phyloP scores from a whole-genome alignment of 2,329 filamentous ascomycete species.

The Monosporascus ibericus region DNA sequence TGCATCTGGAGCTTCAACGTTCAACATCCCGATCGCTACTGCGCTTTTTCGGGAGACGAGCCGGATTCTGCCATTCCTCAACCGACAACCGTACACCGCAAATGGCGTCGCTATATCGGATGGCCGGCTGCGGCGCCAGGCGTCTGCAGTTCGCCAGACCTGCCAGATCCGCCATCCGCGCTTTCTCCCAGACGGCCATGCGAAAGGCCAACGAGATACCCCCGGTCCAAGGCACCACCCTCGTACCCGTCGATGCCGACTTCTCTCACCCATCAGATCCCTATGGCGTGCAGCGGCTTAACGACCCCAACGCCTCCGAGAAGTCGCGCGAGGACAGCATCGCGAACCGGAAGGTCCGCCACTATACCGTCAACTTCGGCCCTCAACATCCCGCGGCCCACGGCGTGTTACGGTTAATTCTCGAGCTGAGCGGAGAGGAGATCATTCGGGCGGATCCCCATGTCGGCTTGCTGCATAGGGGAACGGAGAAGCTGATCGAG shows the following conservation, averaged over 20 bases:
- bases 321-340: constrained; percentile 43
- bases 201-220: constrained; percentile 57
- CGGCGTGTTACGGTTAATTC: constrained; percentile 93
- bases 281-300: constrained; percentile 38
- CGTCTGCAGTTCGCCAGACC: constrained; percentile 40
- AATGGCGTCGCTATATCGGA: constrained; percentile 70
- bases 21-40: no score
- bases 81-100: constrained; percentile 25
- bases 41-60: background rate
- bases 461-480: constrained; percentile 90
- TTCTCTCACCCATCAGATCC: constrained; percentile 49
- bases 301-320: constrained; percentile 35
- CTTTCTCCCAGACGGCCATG: constrained; percentile 59
- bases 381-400: constrained; percentile 98
- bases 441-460: constrained; percentile 95
- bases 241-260: constrained; percentile 59
- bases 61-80: constrained; percentile 12
- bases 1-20: no score
- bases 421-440: constrained; percentile 96
- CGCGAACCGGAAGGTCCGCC: constrained; percentile 76
- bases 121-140: constrained; percentile 65
- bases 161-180: constrained; percentile 31
- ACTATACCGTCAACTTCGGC: constrained; percentile 99
- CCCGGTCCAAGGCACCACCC: constrained; percentile 49
- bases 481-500: constrained; percentile 99